A percentile compares a stretch with the other conserved stretches of the same genome.
Conservation (phyloP, 73 alveolate species). For the Uronychia setigera region DNA sequence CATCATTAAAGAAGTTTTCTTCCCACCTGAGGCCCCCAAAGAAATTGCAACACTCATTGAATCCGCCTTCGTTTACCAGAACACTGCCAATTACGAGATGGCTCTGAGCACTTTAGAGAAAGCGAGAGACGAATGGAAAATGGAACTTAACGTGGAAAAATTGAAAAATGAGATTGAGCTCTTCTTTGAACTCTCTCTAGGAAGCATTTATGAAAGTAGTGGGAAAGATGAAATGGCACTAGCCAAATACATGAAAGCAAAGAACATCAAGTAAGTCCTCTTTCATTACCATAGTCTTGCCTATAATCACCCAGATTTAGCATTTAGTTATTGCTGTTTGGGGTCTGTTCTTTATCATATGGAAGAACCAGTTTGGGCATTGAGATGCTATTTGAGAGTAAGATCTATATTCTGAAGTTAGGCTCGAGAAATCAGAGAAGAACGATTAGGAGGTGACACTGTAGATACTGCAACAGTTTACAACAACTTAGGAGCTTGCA, state of each 20-base stretch:
- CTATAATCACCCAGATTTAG: constrained; percentile 95
- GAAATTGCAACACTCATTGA: constrained; percentile 80
- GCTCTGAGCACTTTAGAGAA: constrained; percentile 82
- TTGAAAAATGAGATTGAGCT: constrained; percentile 67
- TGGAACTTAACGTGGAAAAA: constrained; percentile 17
- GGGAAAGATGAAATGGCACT: constrained; percentile 96
- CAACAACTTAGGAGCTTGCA: constrained; percentile 96
- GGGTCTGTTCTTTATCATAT: constrained; percentile 94
- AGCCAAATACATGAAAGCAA: constrained; percentile 82
- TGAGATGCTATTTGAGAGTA: constrained; percentile 80
- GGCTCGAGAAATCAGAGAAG: constrained; percentile 97
- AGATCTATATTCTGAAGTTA: not conserved
- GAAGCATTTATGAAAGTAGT: constrained; percentile 91
- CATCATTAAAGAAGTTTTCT: constrained; percentile 79
- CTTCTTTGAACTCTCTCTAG: constrained; percentile 91
- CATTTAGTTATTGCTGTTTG: constrained; percentile 94
- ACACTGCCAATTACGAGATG: constrained; percentile 76
- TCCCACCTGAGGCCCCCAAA: constrained; percentile 91
- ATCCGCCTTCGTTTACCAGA: constrained; percentile 79
- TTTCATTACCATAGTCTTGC: constrained; percentile 37
- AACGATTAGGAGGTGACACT: constrained; percentile 97
- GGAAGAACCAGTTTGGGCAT: constrained; percentile 95
- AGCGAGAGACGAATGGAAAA: constrained; percentile 70
- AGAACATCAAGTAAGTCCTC: constrained; percentile 61
- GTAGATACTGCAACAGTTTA: constrained; percentile 98